Conservation (phyloP, 257 asterid genomes). For the Voacanga thouarsii region DNA sequence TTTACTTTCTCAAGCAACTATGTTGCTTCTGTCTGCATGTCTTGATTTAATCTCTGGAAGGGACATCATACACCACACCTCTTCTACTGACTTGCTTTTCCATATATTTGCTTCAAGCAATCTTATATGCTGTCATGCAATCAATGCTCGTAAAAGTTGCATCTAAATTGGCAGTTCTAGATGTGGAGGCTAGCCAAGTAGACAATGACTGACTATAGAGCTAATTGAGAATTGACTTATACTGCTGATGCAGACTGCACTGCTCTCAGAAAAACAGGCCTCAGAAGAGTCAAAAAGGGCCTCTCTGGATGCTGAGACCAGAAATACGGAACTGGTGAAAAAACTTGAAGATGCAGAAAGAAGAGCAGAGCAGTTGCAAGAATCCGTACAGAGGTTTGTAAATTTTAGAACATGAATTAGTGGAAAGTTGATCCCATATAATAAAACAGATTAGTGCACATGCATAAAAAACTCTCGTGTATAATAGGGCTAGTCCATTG, state of each 20-base stretch:
- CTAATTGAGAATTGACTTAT: neutral
- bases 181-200: neutral
- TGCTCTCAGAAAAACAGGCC: conserved; percentile 64
- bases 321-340: conserved; percentile 53
- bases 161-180: neutral
- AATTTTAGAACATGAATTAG: neutral
- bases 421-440: neutral
- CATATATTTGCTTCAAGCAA: neutral
- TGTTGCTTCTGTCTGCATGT: conserved; percentile 2
- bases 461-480: neutral
- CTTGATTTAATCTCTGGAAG: neutral
- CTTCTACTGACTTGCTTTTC: neutral
- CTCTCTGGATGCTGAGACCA: conserved; percentile 54
- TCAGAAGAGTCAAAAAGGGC: conserved; percentile 68
- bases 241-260: conserved; percentile 51
- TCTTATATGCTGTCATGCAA: neutral
- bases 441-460: neutral
- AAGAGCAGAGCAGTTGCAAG: conserved; percentile 79
- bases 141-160: neutral
- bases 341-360: conserved; percentile 69
- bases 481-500: neutral
- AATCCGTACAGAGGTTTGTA: conserved; percentile 73
- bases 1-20: conserved; percentile 1
- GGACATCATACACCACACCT: neutral
- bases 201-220: neutral